Evolutionary conservation across 768 basidiomycete genomes (phyloP), one percentile per base, ranked within the genome.

Genomic region (Phanerochaete sordida): DNA sequence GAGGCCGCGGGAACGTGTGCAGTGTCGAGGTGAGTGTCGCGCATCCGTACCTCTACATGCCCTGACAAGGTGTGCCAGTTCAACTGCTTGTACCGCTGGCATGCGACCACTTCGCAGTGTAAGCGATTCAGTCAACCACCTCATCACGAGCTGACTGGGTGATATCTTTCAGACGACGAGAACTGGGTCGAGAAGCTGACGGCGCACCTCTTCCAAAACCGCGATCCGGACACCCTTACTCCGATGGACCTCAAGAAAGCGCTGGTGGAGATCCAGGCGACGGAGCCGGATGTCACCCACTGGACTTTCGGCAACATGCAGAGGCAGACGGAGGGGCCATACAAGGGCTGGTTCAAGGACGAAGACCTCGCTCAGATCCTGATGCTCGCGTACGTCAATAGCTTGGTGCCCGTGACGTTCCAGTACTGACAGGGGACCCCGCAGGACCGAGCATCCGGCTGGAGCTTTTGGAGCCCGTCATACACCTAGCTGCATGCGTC

Each of bases 61-160:
- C 19, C 30, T 23, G 13, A 31, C 16, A n/a, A 46, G 39, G 33
- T 64, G 54, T 16, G 49, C 11, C 39, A 90, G 87, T 93, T 93
- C 77, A 93, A 93, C 66, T 88, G 88, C 65, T 74, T 93, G 57
- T 93, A 93, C 72, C 83, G 89, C 79, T 84, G 92, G 92, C 92
- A 94, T 48, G 87, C 92, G 1, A 92, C 91, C 0, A 90, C 88
- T 0, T 91, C 88, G 46, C 65, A 68, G 26, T 46, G 61, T 62
- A 45, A 48, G 61, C 19, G n/a, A n/a, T n/a, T n/a, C n/a, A n/a
- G n/a, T n/a, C n/a, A n/a, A n/a, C n/a, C n/a, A n/a, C n/a, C n/a
- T n/a, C n/a, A n/a, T n/a, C n/a, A 35, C 33, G 33, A 7, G 13
- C 33, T 7, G 33, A 7, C 33, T 13, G 7, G 13, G 7, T 35